phyloP scores from a whole-genome alignment of 306 rosid species.

The Lupinus albus region DNA sequence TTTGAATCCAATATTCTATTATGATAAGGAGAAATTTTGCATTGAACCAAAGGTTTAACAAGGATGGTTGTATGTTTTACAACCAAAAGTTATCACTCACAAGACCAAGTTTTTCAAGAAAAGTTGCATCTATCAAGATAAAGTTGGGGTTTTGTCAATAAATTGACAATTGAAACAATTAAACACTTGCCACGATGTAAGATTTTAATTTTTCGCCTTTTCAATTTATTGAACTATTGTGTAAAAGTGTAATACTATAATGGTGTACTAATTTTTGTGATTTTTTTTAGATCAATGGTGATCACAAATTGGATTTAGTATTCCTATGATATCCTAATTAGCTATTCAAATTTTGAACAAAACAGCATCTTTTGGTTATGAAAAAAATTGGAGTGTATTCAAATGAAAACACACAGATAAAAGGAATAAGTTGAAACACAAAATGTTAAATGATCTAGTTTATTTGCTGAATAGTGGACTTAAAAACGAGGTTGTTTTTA shows the following conservation, averaged over 20 bases:
- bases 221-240: background rate
- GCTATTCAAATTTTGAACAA: background rate
- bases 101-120: background rate
- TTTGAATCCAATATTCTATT: background rate
- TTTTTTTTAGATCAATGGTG: background rate
- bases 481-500: background rate
- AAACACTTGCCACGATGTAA: background rate
- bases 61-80: background rate
- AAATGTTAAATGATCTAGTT: background rate
- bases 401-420: background rate
- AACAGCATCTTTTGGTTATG: conserved; percentile 15
- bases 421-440: background rate
- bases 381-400: conserved; percentile 20
- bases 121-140: background rate
- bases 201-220: background rate
- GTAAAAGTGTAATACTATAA: background rate
- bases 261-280: background rate
- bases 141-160: background rate
- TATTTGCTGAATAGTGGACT: background rate
- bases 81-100: background rate
- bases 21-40: background rate
- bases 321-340: background rate
- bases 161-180: background rate
- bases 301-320: background rate
- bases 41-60: background rate